Conservation (phyloP, 2,329 filamentous ascomycete species). For the Pezicula neosporulosa region DNA sequence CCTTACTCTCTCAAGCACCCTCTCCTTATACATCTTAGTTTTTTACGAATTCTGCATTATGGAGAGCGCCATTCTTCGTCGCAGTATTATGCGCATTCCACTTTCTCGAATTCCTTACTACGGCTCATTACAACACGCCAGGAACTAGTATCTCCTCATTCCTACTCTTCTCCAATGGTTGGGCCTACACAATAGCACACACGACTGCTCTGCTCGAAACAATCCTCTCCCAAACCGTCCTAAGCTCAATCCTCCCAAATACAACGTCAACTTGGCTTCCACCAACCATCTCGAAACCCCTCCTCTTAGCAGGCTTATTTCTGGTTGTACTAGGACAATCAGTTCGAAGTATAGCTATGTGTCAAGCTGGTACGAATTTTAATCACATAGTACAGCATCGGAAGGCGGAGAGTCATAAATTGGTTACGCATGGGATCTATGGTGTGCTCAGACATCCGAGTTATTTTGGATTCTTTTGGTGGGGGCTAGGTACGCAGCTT, state of each 20-base stretch:
- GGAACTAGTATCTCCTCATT: constrained; percentile 73
- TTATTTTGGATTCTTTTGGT: constrained; percentile 99
- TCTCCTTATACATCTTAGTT: constrained; percentile 20
- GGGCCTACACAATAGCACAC: constrained; percentile 81
- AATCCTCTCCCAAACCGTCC: constrained; percentile 53
- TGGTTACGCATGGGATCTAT: constrained; percentile 87
- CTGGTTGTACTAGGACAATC: constrained; percentile 69
- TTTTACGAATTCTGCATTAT: constrained; percentile 32
- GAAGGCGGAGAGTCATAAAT: constrained; percentile 63
- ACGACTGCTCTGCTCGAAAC: constrained; percentile 71
- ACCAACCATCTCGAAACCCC: constrained; percentile 27
- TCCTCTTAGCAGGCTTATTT: constrained; percentile 53
- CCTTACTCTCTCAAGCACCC: constrained; percentile 15
- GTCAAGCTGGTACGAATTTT: constrained; percentile 84
- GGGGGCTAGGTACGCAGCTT: constrained; percentile 91
- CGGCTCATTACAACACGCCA: constrained; percentile 77
- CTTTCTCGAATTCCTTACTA: constrained; percentile 94
- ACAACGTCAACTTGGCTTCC: constrained; percentile 22
- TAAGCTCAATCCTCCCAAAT: constrained; percentile 51
- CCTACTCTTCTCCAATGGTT: constrained; percentile 81
- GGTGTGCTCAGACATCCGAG: constrained; percentile 74
- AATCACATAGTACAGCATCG: constrained; percentile 80
- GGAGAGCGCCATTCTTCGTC: constrained; percentile 66
- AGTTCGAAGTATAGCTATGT: constrained; percentile 81
- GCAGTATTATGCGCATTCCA: constrained; percentile 75